Percentiles rank a stretch among this genome's conserved stretches.
phyloP scores from a whole-genome alignment of 2,329 filamentous ascomycete genomes.

The Colletotrichum simmondsii region DNA sequence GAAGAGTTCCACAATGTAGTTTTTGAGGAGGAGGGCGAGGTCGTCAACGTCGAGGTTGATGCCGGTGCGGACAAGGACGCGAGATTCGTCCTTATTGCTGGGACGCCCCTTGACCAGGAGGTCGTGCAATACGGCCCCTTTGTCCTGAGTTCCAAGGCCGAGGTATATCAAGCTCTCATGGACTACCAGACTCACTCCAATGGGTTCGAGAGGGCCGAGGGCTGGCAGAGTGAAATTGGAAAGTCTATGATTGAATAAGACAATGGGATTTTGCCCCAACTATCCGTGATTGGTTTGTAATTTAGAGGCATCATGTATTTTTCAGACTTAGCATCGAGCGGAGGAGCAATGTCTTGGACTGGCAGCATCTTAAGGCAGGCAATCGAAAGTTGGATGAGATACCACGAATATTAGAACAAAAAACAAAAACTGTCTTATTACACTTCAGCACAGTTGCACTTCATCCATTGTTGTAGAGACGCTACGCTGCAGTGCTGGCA shows the following conservation, averaged over 20 bases:
- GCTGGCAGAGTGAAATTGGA: constrained; percentile 89
- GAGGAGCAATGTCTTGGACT: background rate
- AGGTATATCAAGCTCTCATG: constrained; percentile 80
- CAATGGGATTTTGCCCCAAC: background rate
- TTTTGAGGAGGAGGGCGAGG: constrained; percentile 83
- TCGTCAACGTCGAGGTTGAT: constrained; percentile 76
- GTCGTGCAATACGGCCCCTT: constrained; percentile 89
- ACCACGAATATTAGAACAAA: background rate
- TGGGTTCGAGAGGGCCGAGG: constrained; percentile 82
- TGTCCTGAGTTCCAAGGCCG: constrained; percentile 77
- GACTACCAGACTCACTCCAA: constrained; percentile 80
- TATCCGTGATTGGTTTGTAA: background rate
- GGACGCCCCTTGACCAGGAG: constrained; percentile 81
- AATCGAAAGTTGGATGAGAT: background rate
- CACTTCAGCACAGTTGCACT: too few relatives aligned
- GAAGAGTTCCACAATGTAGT: constrained; percentile 88
- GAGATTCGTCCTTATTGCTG: constrained; percentile 78
- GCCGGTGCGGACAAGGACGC: constrained; percentile 69
- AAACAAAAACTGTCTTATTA: background rate
- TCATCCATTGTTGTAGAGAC: background rate
- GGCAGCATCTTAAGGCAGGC: background rate
- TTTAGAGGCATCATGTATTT: background rate
- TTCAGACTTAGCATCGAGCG: background rate
- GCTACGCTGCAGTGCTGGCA: background rate
- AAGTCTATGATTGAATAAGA: constrained; percentile 70